phyloP scores from a whole-genome alignment of 495 filamentous ascomycete genomes.

The Cladorrhinum samala region DNA sequence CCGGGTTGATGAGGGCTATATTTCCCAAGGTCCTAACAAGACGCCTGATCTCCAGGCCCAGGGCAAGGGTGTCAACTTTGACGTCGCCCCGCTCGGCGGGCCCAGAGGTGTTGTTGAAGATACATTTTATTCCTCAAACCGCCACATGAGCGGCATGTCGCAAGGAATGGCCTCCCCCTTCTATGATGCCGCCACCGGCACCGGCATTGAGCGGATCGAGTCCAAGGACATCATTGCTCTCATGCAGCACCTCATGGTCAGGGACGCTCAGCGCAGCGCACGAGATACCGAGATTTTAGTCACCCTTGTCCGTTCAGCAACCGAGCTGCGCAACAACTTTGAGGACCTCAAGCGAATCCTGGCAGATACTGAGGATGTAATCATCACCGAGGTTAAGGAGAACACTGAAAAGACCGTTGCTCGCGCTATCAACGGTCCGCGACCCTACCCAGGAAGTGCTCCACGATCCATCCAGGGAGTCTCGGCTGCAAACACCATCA shows the following conservation, averaged over 20 bases:
- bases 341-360: slow-evolving; percentile 94
- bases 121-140: slow-evolving; percentile 51
- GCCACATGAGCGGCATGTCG: slow-evolving; percentile 82
- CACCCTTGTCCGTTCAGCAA: slow-evolving; percentile 85
- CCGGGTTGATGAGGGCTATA: slow-evolving; percentile 76
- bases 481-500: slow-evolving; percentile 55
- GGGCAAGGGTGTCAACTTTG: slow-evolving; percentile 53
- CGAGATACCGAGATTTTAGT: slow-evolving; percentile 95
- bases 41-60: slow-evolving; percentile 52
- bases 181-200: slow-evolving; percentile 86
- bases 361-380: slow-evolving; percentile 73
- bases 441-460: slow-evolving; percentile 66
- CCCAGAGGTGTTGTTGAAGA: slow-evolving; percentile 48
- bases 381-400: slow-evolving; percentile 76
- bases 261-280: slow-evolving; percentile 94
- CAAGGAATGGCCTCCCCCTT: slow-evolving; percentile 83
- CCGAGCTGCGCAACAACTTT: slow-evolving; percentile 96
- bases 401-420: slow-evolving; percentile 80
- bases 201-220: slow-evolving; percentile 85
- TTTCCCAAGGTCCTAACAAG: slow-evolving; percentile 71
- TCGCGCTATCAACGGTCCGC: slow-evolving; percentile 77
- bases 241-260: slow-evolving; percentile 97
- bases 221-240: slow-evolving; percentile 95
- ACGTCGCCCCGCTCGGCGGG: slow-evolving; percentile 43
- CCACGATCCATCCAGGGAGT: slow-evolving; percentile 49